A percentile compares a stretch with the other conserved stretches of the same genome.
These are phyloP conservation scores for Drechslera avenae DNA, from an alignment of 2,329 filamentous ascomycete genomes.

Conservation along the genomic window DNA sequence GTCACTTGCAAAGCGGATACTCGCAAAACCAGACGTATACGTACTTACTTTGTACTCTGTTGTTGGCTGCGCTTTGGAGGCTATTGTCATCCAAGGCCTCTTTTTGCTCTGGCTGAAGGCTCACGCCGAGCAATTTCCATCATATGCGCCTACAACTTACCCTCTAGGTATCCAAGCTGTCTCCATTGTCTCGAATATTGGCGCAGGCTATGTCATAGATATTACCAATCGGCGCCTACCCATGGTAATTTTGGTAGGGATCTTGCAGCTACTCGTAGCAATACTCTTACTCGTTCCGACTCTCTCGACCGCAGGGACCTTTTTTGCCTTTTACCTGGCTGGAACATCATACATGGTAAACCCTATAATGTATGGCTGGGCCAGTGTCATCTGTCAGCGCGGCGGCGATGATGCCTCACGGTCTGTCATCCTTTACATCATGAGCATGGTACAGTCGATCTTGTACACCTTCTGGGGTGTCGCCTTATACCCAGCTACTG, in stretches of 20 bases:
- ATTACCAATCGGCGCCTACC: constrained; percentile 43
- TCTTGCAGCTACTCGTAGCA: constrained; percentile 43
- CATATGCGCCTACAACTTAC: constrained; percentile 62
- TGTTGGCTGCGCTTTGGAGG: constrained; percentile 45
- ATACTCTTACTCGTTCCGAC: constrained; percentile 43
- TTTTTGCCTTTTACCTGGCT: constrained; percentile 49
- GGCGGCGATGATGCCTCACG: constrained; percentile 51
- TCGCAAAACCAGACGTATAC: constrained; percentile 42
- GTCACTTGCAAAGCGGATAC: constrained; percentile 29
- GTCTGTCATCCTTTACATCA: constrained; percentile 49
- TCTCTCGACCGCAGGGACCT: constrained; percentile 40
- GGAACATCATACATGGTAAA: constrained; percentile 52
- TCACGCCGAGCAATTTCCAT: constrained; percentile 30
- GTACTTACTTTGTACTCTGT: constrained; percentile 49
- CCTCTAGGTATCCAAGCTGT: constrained; percentile 62
- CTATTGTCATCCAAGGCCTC: constrained; percentile 36
- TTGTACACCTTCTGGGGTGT: constrained; percentile 57
- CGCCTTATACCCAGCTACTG: constrained; percentile 49
- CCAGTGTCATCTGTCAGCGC: constrained; percentile 47
- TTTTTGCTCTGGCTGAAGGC: constrained; percentile 36
- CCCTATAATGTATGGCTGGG: constrained; percentile 49
- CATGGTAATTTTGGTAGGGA: constrained; percentile 43
- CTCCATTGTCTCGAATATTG: constrained; percentile 58
- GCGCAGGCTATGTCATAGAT: constrained; percentile 48
- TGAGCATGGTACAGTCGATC: constrained; percentile 50